phyloP scores from a whole-genome alignment of 164 flowering plant genomes.

The Berberis vulgaris region DNA sequence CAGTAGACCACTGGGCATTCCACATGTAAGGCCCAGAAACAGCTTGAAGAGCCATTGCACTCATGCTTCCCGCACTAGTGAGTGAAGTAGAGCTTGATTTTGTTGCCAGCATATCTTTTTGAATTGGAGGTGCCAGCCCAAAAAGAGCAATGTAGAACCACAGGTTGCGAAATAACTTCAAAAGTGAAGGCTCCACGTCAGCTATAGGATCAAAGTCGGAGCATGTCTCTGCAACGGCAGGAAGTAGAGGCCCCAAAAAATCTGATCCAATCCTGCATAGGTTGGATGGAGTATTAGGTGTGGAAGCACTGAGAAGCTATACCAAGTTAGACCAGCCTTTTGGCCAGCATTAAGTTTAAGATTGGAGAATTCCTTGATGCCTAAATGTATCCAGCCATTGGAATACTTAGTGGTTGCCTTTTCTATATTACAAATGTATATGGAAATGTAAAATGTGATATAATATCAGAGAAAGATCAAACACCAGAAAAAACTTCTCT shows the following conservation, averaged over 20 bases:
- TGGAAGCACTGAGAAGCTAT: neutral
- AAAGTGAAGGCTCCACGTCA: conserved; percentile 80
- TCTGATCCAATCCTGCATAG: conserved; percentile 96
- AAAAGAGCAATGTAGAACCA: conserved; percentile 98
- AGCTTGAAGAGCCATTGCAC: conserved; percentile 65
- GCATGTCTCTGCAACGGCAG: conserved; percentile 97
- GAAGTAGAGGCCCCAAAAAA: conserved; percentile 97
- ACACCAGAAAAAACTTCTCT: too few relatives aligned
- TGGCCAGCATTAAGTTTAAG: too few relatives aligned
- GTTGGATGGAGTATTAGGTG: conserved; percentile 2
- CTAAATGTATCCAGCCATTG: too few relatives aligned
- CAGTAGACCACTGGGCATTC: conserved; percentile 76
- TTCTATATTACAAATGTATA: too few relatives aligned
- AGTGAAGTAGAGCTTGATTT: conserved; percentile 56
- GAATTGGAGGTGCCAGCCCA: conserved; percentile 95
- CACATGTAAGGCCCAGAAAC: conserved; percentile 98
- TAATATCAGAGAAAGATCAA: too few relatives aligned
- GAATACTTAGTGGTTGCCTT: too few relatives aligned
- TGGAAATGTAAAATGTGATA: too few relatives aligned
- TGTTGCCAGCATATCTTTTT: conserved; percentile 37
- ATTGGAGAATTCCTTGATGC: too few relatives aligned
- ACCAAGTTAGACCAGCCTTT: too few relatives aligned
- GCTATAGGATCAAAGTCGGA: conserved; percentile 87
- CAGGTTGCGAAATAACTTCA: conserved; percentile 92
- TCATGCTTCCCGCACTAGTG: conserved; percentile 70